A percentile compares a stretch with the other conserved stretches of the same genome.
These are phyloP conservation scores for Saccharomyces hybrid DNA, from an alignment of 1,139 yeast species.

Conservation along the genomic window DNA sequence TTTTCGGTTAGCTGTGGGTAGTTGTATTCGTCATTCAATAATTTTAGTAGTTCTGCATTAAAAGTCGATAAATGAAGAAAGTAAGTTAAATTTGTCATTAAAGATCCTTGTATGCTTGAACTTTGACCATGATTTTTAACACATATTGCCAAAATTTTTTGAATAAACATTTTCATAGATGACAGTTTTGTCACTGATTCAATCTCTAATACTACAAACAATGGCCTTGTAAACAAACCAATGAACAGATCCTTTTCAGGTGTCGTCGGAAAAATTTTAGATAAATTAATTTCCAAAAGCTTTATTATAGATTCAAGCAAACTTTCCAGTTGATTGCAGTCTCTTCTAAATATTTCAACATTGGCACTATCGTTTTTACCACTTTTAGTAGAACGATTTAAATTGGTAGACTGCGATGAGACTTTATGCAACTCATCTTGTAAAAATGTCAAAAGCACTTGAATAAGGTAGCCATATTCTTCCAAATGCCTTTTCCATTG, in stretches of 20 bases:
- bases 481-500: constrained; percentile 48
- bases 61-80: constrained; percentile 70
- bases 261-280: constrained; percentile 63
- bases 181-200: constrained; percentile 62
- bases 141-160: constrained; percentile 56
- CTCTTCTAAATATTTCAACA: constrained; percentile 45
- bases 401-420: constrained; percentile 21
- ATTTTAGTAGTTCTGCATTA: constrained; percentile 70
- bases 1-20: constrained; percentile 68
- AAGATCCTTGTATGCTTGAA: constrained; percentile 60
- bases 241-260: constrained; percentile 71
- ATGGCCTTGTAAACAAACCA: constrained; percentile 66
- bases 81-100: constrained; percentile 74
- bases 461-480: constrained; percentile 56
- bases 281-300: constrained; percentile 46
- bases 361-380: constrained; percentile 14
- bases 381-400: constrained; percentile 5
- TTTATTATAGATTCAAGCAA: constrained; percentile 35
- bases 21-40: constrained; percentile 57
- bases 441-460: constrained; percentile 47
- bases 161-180: constrained; percentile 49
- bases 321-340: constrained; percentile 48
- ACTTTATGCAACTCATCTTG: constrained; percentile 33
- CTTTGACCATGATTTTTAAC: constrained; percentile 73
- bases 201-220: constrained; percentile 66